phyloP scores from a whole-genome alignment of 805 yeast species.

The Jamesozyma jinghongensis region DNA sequence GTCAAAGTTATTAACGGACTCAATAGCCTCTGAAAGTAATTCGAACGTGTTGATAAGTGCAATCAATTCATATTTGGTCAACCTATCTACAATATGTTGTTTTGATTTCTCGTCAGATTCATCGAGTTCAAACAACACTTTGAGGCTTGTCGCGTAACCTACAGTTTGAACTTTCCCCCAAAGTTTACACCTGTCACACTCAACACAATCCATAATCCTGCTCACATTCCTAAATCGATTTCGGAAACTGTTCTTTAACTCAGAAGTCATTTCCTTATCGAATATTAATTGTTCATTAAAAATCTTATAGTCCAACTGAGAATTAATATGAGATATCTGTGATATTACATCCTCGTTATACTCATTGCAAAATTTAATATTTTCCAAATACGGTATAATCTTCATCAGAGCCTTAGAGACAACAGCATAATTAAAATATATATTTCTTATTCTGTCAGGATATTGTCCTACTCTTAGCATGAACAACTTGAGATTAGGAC shows the following conservation, averaged over 20 bases:
- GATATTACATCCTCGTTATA: constrained; percentile 38
- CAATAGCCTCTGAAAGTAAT: constrained; percentile 63
- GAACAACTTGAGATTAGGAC: constrained; percentile 69
- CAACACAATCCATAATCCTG: constrained; percentile 93
- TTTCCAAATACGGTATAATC: constrained; percentile 41
- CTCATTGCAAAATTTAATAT: constrained; percentile 38
- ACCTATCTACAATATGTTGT: constrained; percentile 43
- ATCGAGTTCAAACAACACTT: constrained; percentile 69
- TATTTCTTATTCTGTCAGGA: constrained; percentile 78
- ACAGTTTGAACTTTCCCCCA: constrained; percentile 97
- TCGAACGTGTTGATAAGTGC: constrained; percentile 88
- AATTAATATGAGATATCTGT: constrained; percentile 33
- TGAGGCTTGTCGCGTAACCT: constrained; percentile 94
- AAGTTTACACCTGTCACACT: constrained; percentile 91
- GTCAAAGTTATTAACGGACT: constrained; percentile 46
- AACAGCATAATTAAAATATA: constrained; percentile 85
- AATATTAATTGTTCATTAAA: constrained; percentile 44
- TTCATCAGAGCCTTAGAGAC: constrained; percentile 72
- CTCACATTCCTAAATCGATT: constrained; percentile 79
- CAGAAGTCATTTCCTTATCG: constrained; percentile 34
- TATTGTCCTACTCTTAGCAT: constrained; percentile 83
- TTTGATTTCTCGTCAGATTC: constrained; percentile 34
- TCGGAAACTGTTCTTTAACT: constrained; percentile 74
- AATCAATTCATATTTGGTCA: constrained; percentile 73
- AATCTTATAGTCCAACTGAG: constrained; percentile 26